These are phyloP conservation scores for Fusarium avenaceum DNA, from an alignment of 2,329 filamentous ascomycete genomes.

Conservation along the genomic window DNA sequence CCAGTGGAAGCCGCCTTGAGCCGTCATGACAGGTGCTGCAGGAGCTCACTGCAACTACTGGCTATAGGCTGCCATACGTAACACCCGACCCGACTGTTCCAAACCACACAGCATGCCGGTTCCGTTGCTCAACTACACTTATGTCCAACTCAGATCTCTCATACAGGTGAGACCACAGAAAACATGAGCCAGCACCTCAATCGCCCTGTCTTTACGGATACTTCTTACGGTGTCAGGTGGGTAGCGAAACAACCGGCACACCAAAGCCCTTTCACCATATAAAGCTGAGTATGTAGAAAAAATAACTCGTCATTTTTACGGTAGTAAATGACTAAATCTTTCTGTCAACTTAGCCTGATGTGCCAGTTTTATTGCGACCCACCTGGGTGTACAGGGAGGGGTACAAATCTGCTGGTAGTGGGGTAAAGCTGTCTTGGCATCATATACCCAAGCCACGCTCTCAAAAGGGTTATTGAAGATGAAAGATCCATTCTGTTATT, in stretches of 20 bases:
- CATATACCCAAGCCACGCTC: conserved; percentile 5
- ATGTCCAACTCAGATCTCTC: background rate
- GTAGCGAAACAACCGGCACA: too few species aligned
- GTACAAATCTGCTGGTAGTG: conserved; percentile 19
- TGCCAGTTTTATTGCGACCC: too few species aligned
- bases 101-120: background rate
- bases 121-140: background rate
- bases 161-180: too few species aligned
- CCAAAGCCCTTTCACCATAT: too few species aligned
- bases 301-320: too few species aligned
- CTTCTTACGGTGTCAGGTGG: too few species aligned
- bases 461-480: background rate
- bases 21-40: conserved; percentile 4
- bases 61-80: background rate
- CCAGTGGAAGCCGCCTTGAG: conserved; percentile 9
- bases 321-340: too few species aligned
- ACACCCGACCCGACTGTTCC: background rate
- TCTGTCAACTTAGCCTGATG: too few species aligned
- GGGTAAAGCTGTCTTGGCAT: conserved; percentile 24
- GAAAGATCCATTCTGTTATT: background rate
- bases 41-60: background rate
- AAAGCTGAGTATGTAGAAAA: too few species aligned
- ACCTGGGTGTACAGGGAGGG: background rate
- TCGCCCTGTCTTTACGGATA: background rate
- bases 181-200: too few species aligned